Evolutionary conservation across 192 early-diverging fungal species (phyloP).

Genomic region (Cladochytrium replicatum): DNA sequence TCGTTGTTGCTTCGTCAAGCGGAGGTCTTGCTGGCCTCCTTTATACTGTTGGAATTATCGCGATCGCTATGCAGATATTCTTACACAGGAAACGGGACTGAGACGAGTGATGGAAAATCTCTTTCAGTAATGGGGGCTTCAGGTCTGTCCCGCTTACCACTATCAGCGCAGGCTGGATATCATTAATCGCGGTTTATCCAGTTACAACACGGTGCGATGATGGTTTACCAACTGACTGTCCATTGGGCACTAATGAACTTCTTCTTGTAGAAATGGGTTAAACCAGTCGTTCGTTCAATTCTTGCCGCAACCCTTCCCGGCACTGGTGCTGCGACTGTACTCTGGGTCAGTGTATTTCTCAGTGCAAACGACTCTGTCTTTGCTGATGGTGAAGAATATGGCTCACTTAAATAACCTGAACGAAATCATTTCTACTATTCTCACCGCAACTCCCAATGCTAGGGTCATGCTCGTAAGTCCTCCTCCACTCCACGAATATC

Average conservation of each 20-base stretch:
- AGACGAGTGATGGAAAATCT: too few species aligned
- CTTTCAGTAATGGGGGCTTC: too few species aligned
- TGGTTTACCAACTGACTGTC: not conserved
- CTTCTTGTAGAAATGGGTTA: too few species aligned
- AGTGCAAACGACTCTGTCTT: constrained; percentile 74
- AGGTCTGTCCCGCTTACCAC: constrained; percentile 29
- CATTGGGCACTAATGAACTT: constrained; percentile 21
- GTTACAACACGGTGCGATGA: constrained; percentile 6
- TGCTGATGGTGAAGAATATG: constrained; percentile 37
- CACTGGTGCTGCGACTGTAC: too few species aligned
- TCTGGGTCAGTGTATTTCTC: constrained; percentile 60
- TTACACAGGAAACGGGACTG: too few species aligned
- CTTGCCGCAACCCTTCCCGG: constrained; percentile 28
- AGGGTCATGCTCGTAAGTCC: constrained; percentile 63
- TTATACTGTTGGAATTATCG: too few species aligned
- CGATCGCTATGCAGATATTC: too few species aligned
- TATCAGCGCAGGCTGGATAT: constrained; percentile 67
- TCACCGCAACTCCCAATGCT: constrained; percentile 47
- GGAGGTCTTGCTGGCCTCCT: too few species aligned
- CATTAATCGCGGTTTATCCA: constrained; percentile 72
- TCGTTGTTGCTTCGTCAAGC: too few species aligned
- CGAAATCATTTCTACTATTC: constrained; percentile 45
- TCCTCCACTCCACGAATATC: constrained; percentile 60
- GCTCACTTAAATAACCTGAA: constrained; percentile 46
- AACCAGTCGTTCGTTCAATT: constrained; percentile 40